Evolutionary conservation across 495 filamentous ascomycete species (phyloP), one percentile per base, ranked within the genome.

Genomic region (Platismatia glauca): DNA sequence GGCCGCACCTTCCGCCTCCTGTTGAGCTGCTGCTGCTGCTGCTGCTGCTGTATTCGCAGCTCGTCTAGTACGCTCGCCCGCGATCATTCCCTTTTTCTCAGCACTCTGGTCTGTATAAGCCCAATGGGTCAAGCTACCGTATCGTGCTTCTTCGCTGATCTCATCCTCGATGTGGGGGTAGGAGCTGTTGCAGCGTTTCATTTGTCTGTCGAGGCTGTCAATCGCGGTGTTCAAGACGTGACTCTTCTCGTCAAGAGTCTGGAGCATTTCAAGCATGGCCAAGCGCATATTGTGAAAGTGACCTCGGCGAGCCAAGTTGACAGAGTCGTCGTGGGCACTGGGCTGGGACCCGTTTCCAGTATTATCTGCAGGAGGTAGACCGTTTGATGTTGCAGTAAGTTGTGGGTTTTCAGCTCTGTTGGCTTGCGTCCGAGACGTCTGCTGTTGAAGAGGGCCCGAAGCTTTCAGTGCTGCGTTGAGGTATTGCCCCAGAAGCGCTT

Each of bases 201-300:
- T 76, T 71, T 97, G 91, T 70, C 89, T 93, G 61, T 90, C 84
- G 11, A 97, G 82, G 58, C 91, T 87, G 60, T 95, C 89, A 66
- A 89, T 89, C 50, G 95, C 92, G 7, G 91, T 92, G 5, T 86
- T 85, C 46, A 97, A 86, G 58, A 97, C 91, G 65, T 95, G 92
- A 64, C 95, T 96, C 74, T 99, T 99, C 75, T 98, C 94, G 67
- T 97, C 95, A 38, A 96, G 77, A 1, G 89, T 89, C 61, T 87
- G 81, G 65, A 96, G 82, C 74, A 97, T 85, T 63, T 92, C 87
- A 48, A 82, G 78, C 43, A 93, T 82, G 66, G 83, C 80, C 48
- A 76, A 74, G 33, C 83, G 77, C 18, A 86, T 79, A 56, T 80
- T 74, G 63, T 78, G 81, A 71, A 93, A 91, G 22, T 90, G 77